A percentile compares a stretch with the other conserved stretches of the same genome.
Evolutionary conservation across 345 rosid genomes (phyloP).

Genomic region (Ailanthus altissimus): DNA sequence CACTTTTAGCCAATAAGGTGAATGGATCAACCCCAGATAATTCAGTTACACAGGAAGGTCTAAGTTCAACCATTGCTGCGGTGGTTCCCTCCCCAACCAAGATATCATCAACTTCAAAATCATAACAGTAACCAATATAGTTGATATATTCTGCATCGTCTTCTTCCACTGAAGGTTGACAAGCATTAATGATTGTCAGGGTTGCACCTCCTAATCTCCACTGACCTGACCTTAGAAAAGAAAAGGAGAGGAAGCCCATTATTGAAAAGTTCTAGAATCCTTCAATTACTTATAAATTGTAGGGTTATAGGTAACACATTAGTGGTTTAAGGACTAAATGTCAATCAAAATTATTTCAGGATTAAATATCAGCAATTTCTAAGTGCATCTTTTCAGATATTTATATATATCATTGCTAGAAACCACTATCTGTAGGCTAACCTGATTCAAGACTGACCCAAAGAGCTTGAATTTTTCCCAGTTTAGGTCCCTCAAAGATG

Average conservation of each 20-base stretch:
- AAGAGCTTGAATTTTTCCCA: slow-evolving; percentile 60
- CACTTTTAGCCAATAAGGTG: slow-evolving; percentile 30
- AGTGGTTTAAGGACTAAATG: neutral
- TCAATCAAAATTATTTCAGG: no score
- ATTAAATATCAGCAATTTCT: neutral
- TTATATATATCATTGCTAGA: neutral
- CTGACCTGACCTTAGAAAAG: slow-evolving; percentile 64
- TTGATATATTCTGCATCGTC: slow-evolving; percentile 20
- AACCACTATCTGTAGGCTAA: slow-evolving; percentile 28
- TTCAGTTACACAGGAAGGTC: slow-evolving; percentile 47
- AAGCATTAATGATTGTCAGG: slow-evolving; percentile 39
- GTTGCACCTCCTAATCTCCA: slow-evolving; percentile 75
- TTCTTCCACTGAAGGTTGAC: slow-evolving; percentile 29
- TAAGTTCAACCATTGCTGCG: slow-evolving; percentile 69
- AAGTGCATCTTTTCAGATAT: neutral
- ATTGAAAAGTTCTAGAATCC: neutral
- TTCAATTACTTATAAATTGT: no score
- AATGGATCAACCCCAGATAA: slow-evolving; percentile 38
- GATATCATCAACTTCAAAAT: slow-evolving; percentile 62
- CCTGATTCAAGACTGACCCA: slow-evolving; percentile 89
- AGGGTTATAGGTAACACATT: neutral
- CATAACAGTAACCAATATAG: slow-evolving; percentile 41
- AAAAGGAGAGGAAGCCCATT: slow-evolving; percentile 7
- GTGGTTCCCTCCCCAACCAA: slow-evolving; percentile 73
- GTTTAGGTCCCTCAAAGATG: slow-evolving; percentile 56